phyloP scores from a whole-genome alignment of 2,329 filamentous ascomycete genomes.

The Scytalidium lignicola region DNA sequence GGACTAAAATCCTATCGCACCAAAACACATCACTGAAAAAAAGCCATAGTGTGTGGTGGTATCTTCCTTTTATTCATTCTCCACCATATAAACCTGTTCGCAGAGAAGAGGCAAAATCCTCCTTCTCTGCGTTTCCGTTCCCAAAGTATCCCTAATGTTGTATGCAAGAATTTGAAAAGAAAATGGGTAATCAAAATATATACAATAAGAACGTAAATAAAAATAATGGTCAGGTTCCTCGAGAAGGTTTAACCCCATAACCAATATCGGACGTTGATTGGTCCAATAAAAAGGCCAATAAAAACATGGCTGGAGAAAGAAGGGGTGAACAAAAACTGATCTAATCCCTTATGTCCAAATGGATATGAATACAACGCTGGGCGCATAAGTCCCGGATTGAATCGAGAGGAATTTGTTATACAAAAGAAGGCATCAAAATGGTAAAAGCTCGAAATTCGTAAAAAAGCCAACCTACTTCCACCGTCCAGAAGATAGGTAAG shows the following conservation, averaged over 20 bases:
- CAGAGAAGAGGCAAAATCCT: not conserved
- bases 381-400: not conserved
- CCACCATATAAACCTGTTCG: not conserved
- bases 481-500: no score
- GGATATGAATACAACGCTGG: not conserved
- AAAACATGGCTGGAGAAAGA: not conserved
- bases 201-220: not conserved
- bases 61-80: not conserved
- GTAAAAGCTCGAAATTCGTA: not conserved
- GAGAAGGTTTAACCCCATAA: not conserved
- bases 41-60: not conserved
- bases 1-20: not conserved
- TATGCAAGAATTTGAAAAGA: not conserved
- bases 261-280: not conserved
- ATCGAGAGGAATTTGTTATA: not conserved
- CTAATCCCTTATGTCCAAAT: not conserved
- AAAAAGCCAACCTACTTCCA: no score
- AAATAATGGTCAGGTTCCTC: not conserved
- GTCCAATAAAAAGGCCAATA: not conserved
- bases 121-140: not conserved
- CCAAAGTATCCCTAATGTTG: not conserved
- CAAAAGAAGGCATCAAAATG: not conserved
- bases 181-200: not conserved
- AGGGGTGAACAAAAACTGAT: not conserved
- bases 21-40: not conserved